phyloP scores from a whole-genome alignment of 768 basidiomycete species.

The Austroboletus eburneus region DNA sequence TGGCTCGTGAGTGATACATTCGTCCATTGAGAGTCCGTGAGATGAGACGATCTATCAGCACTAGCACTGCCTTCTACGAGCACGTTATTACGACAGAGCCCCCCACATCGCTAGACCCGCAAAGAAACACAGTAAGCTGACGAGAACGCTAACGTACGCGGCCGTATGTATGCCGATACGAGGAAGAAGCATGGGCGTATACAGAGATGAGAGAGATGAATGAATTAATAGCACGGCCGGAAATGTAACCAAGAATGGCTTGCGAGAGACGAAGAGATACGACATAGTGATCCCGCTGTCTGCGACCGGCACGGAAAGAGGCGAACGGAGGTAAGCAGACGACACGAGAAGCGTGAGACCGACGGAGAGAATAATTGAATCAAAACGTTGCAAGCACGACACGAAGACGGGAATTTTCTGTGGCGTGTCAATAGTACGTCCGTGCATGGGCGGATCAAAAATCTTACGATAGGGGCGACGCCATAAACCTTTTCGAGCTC shows the following conservation, averaged over 20 bases:
- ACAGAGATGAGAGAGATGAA: slow-evolving; percentile 53
- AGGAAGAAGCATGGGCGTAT: slow-evolving; percentile 64
- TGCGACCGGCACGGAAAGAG: slow-evolving; percentile 34
- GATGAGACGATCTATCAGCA: background rate
- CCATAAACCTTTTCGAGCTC: slow-evolving; percentile 81
- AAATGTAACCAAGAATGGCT: slow-evolving; percentile 37
- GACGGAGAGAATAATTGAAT: slow-evolving; percentile 65
- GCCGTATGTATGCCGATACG: slow-evolving; percentile 72
- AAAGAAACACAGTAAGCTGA: slow-evolving; percentile 68
- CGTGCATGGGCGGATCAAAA: slow-evolving; percentile 15
- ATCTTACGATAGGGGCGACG: slow-evolving; percentile 71
- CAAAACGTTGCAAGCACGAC: slow-evolving; percentile 70
- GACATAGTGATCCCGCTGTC: slow-evolving; percentile 14
- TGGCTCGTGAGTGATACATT: too few relatives aligned
- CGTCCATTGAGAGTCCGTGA: background rate
- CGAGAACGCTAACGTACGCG: slow-evolving; percentile 64
- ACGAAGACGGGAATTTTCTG: slow-evolving; percentile 79
- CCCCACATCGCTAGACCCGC: slow-evolving; percentile 72
- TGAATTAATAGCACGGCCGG: slow-evolving; percentile 47
- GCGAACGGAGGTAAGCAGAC: slow-evolving; percentile 56
- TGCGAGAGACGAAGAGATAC: slow-evolving; percentile 28
- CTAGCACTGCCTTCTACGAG: background rate
- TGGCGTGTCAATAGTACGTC: slow-evolving; percentile 4
- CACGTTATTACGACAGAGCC: slow-evolving; percentile 50
- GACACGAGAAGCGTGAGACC: slow-evolving; percentile 54